Evolutionary conservation across 805 yeast genomes (phyloP), one percentile per base, ranked within the genome.

Genomic region (Myxozyma nipponensis): DNA sequence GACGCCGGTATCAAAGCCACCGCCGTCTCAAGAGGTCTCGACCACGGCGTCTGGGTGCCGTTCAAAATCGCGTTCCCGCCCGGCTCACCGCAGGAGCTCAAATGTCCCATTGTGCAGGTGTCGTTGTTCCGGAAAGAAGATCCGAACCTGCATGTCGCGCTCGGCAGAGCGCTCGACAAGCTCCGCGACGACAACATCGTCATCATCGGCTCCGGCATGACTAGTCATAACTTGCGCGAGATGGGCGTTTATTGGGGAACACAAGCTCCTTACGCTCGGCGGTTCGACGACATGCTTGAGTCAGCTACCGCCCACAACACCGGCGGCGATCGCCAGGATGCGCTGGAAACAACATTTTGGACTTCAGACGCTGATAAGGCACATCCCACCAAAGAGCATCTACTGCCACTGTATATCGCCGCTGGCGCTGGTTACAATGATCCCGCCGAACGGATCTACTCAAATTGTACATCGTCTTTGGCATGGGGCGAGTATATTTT

Each of bases 21-120:
- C 24, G 52, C 78, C 7, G 71, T 76, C 21, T 44, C 41, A 9
- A 70, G 93, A 49, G 93, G 93, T 7, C 66, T 86, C 21, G 95
- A 86, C 63, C 95, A 86, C 67, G 95, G 95, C 4, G 82, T 74
- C 5, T 86, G 91, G 88, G 89, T 83, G 4, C 91, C 56, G 10
- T 48, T 51, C 34, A 51, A 39, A 17, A 30, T 50, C 22, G 48
- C 56, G 2, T 50, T 51, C 23, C 49, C 54, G 6, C 42, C 44
- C 6, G 52, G 44, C 15, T 28, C 32, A 13, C 51, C 69, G 1
- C 62, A 66, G 3, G 64, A 66, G 21, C 65, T 69, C 4, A 53
- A 69, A 28, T 59, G 68, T 3, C 78, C 78, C 4, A 39, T 74
- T 18, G 61, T 74, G n/a, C 77, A 74, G 57, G 67, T 73, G 2